Base-by-base conservation (phyloP, 116 monocot species). In the Phalaenopsis hybrid region DNA sequence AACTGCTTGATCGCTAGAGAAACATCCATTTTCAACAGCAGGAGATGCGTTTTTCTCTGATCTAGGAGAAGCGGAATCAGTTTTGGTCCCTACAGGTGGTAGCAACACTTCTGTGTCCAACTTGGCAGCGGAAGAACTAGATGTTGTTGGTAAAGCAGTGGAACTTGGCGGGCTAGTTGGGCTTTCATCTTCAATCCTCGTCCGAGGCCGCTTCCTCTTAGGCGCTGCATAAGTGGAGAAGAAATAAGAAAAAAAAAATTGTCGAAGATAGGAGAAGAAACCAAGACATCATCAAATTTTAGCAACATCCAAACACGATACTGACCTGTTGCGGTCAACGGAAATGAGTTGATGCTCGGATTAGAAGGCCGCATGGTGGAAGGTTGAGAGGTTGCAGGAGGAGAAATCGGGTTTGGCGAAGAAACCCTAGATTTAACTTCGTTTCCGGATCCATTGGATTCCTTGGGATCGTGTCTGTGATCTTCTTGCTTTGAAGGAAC, bases 141-240 rank as follows among this genome's bases (percentile, higher is more conserved):
- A 63, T 61, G 83, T 44, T 25, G 75, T 76, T 7, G 76, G 23
- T 6, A 72, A 46, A 58, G 83, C 84, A 8, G 11, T 45, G 8
- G 73, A 77, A 78, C 58, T 57, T 10, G 80, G 81, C 5, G 79
- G 81, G 44, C 81, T 90, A 1, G 92, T 81, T 3, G 89, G 69
- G 80, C 79, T 91, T 76, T 88, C 95, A 16, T 91, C 98, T 13
- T 93, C 95, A 34, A 82, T 78, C 69, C 88, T 89, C 28, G 87
- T 86, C 18, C 92, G 84, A 5, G 91, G 99, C 5, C 86, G 70
- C 48, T 92, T 99, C 78, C 95, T 89, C 89, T 95, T 95, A 5
- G 93, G 93, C 78, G 89, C 93, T 86, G 88, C 78, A 86, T 44
- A 79, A 2, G 58, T 28, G 59, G 11, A 50, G 41, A 61, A 82